These are phyloP conservation scores for Trichoderma endophyticum DNA, from an alignment of 2,329 filamentous ascomycete species.

Conservation along the genomic window DNA sequence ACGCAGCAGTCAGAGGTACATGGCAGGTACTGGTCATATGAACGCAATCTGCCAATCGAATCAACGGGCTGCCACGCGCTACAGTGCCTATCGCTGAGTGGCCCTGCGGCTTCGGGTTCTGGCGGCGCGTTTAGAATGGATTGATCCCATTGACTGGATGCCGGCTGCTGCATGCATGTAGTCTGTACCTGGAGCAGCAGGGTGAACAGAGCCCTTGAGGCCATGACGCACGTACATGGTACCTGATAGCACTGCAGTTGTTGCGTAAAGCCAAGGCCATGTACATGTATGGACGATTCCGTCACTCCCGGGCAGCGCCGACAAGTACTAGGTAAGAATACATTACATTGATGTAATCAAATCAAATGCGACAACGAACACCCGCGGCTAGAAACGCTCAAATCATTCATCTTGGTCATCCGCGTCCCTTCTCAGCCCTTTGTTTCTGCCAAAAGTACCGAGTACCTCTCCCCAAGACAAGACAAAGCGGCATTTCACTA, in stretches of 20 bases:
- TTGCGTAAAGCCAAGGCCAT: not conserved
- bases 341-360: not conserved
- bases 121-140: slow-evolving; percentile 1
- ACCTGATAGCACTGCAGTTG: not conserved
- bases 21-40: not conserved
- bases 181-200: not conserved
- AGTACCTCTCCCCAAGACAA: not conserved
- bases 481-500: not conserved
- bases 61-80: slow-evolving; percentile 18
- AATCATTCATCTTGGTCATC: not conserved
- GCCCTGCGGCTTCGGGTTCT: slow-evolving; percentile 9
- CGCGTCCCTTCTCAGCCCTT: not conserved
- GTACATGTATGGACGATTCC: not conserved
- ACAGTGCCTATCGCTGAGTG: slow-evolving; percentile 19
- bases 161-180: not conserved
- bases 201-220: not conserved
- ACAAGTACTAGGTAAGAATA: not conserved
- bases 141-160: not conserved
- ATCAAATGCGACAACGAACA: not conserved
- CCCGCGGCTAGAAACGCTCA: not conserved
- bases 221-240: not conserved
- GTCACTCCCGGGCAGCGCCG: not conserved
- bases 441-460: not conserved
- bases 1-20: not conserved
- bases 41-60: not conserved